These are phyloP conservation scores for Daldinia eschscholtzii DNA, from an alignment of 2,329 filamentous ascomycete genomes.

Conservation along the genomic window DNA sequence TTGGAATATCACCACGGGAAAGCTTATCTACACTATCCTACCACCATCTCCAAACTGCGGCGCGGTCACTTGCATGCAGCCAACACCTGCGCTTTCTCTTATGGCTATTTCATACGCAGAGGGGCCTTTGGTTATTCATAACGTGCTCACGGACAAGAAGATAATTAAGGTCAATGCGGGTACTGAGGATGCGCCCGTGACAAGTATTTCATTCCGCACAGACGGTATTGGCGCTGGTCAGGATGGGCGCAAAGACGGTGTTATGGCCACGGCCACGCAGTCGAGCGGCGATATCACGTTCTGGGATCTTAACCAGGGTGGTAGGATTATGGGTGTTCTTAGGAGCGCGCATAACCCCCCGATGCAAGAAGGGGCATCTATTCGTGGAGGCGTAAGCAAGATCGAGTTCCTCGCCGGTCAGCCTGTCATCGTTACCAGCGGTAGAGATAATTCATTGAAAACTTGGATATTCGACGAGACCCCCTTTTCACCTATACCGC, in stretches of 20 bases:
- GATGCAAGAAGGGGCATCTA: constrained; percentile 63
- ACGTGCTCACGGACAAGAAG: constrained; percentile 82
- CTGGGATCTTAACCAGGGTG: constrained; percentile 94
- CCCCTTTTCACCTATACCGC: constrained; percentile 87
- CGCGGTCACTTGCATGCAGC: constrained; percentile 86
- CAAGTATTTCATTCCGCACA: constrained; percentile 88
- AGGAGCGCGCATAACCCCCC: constrained; percentile 89
- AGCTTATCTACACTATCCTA: constrained; percentile 89
- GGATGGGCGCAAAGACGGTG: constrained; percentile 85
- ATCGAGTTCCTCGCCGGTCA: constrained; percentile 92
- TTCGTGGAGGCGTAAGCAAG: constrained; percentile 84
- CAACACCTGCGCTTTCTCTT: constrained; percentile 85
- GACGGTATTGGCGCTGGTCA: constrained; percentile 90
- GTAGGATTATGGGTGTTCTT: constrained; percentile 86
- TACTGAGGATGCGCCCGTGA: constrained; percentile 74
- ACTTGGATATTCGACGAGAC: constrained; percentile 97
- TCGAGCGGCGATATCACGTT: constrained; percentile 90
- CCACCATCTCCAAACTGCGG: constrained; percentile 80
- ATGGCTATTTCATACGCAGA: constrained; percentile 89
- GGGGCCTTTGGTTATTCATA: constrained; percentile 83
- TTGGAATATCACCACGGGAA: constrained; percentile 95
- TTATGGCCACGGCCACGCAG: constrained; percentile 90
- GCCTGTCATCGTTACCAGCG: constrained; percentile 89
- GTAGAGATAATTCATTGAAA: constrained; percentile 91
- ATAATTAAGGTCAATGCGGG: constrained; percentile 77